phyloP scores from a whole-genome alignment of 495 filamentous ascomycete genomes.

The Aspergillus nidulans region DNA sequence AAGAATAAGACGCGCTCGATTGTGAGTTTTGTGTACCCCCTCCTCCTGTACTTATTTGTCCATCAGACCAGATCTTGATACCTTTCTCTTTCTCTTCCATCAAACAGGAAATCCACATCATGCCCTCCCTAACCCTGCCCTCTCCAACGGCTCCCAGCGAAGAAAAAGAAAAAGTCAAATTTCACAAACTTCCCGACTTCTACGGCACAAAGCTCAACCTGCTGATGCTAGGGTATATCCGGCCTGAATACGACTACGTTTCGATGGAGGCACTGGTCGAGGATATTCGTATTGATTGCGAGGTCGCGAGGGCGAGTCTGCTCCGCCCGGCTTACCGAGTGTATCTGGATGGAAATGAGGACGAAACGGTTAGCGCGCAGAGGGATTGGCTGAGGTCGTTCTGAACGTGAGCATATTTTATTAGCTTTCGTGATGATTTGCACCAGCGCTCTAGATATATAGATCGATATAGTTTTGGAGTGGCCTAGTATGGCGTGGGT shows the following conservation, averaged over 20 bases:
- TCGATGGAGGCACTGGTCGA: conserved; percentile 74
- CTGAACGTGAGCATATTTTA: background rate
- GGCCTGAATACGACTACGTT: conserved; percentile 84
- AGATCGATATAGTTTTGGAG: too few relatives aligned
- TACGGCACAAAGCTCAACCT: conserved; percentile 77
- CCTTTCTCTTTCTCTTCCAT: background rate
- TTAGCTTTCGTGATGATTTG: too few relatives aligned
- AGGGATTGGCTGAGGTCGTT: conserved; percentile 39
- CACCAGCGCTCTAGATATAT: too few relatives aligned
- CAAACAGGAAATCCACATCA: conserved; percentile 76
- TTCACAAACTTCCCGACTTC: conserved; percentile 63
- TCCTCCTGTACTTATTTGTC: too few relatives aligned
- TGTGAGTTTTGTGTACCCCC: too few relatives aligned
- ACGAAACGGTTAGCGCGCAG: conserved; percentile 23
- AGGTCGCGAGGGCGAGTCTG: conserved; percentile 74
- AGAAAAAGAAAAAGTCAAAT: conserved; percentile 18
- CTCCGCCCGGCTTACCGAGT: conserved; percentile 60
- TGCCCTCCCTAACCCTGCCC: conserved; percentile 51
- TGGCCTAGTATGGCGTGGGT: too few relatives aligned
- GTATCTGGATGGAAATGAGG: conserved; percentile 32
- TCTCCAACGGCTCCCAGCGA: conserved; percentile 42
- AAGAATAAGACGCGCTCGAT: conserved; percentile 77
- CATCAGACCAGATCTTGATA: too few relatives aligned
- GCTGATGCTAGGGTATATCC: conserved; percentile 77
- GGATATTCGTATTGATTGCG: conserved; percentile 85